A percentile compares a stretch with the other conserved stretches of the same genome.
Evolutionary conservation across 2,329 filamentous ascomycete species (phyloP).

Genomic region (Cordyceps fumosorosea): DNA sequence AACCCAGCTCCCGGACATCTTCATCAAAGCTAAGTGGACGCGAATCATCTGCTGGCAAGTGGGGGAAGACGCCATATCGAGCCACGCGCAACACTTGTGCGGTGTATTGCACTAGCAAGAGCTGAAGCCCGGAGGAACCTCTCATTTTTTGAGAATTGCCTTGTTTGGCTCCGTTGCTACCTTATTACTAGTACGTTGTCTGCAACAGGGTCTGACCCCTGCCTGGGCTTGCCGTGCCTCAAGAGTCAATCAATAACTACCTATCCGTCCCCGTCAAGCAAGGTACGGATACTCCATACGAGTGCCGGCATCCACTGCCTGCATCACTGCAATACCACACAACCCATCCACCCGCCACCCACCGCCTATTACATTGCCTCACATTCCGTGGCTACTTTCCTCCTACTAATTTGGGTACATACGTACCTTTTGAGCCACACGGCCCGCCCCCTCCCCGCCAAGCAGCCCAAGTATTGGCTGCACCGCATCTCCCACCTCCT

Average conservation of each 20-base stretch:
- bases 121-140: neutral
- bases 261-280: neutral
- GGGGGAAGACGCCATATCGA: conserved; percentile 1
- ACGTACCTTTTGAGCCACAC: neutral
- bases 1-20: conserved; percentile 4
- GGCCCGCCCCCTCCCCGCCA: conserved; percentile 8
- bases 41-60: neutral
- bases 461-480: conserved; percentile 8
- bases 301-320: neutral
- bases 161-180: neutral
- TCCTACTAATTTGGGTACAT: no score
- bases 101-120: neutral
- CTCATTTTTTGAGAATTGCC: neutral
- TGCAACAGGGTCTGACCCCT: neutral
- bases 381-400: no score
- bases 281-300: neutral
- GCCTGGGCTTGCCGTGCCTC: neutral
- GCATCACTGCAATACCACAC: neutral
- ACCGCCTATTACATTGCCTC: neutral
- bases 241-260: neutral
- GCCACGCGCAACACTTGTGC: conserved; percentile 1
- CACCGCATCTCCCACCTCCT: neutral
- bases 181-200: neutral
- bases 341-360: neutral
- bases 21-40: neutral